Conservation (phyloP, 2,329 filamentous ascomycete species). For the Phialophora verrucosa region DNA sequence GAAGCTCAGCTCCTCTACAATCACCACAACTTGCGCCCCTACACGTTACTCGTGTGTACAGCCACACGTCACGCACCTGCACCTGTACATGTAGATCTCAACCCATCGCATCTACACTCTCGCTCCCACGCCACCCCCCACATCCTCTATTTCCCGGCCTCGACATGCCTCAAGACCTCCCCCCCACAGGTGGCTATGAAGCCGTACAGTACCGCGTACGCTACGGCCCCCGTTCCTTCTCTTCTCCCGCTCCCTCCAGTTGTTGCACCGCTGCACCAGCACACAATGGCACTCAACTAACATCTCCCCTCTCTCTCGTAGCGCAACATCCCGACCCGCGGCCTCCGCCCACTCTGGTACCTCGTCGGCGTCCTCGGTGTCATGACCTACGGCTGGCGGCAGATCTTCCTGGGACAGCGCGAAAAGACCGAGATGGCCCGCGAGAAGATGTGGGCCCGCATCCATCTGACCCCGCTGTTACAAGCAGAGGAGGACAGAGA, state of each 20-base stretch:
- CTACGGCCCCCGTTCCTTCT: constrained; percentile 33
- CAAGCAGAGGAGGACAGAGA: constrained; percentile 98
- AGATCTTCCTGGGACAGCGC: constrained; percentile 77
- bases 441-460: constrained; percentile 98
- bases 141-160: background rate
- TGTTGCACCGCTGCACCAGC: background rate
- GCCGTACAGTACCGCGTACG: constrained; percentile 95
- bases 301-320: constrained; percentile 45
- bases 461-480: constrained; percentile 89
- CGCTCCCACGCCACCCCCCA: background rate
- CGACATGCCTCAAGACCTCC: constrained; percentile 96
- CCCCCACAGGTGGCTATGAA: constrained; percentile 90
- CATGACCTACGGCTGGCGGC: constrained; percentile 91
- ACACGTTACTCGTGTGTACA: background rate
- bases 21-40: background rate
- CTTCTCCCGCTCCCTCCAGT: constrained; percentile 13
- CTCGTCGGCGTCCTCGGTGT: constrained; percentile 76
- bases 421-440: constrained; percentile 93
- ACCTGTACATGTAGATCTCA: constrained; percentile 24
- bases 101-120: background rate
- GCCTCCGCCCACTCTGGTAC: constrained; percentile 82
- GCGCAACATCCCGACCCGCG: constrained; percentile 90
- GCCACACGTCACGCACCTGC: background rate
- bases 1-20: background rate
- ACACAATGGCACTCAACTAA: background rate